Percentiles rank a stretch among this genome's conserved stretches.
Conservation (phyloP, 805 yeast species). For the Kodamaea kakaduensis region DNA sequence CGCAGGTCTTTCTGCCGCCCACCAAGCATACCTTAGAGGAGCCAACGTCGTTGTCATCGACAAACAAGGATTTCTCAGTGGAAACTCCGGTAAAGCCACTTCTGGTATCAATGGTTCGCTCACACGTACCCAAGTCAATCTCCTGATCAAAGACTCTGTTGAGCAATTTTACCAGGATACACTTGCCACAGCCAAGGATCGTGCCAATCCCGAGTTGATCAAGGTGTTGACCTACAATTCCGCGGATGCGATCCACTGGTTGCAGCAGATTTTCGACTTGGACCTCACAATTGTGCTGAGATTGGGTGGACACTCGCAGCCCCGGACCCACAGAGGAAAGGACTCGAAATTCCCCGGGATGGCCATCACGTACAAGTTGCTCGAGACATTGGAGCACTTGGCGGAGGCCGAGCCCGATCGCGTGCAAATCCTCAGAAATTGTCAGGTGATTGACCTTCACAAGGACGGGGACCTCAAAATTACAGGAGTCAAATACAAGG, state of each 20-base stretch:
- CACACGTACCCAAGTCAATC: conserved; percentile 54
- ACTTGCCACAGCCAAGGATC: conserved; percentile 56
- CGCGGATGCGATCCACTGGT: conserved; percentile 68
- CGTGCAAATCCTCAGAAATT: conserved; percentile 20
- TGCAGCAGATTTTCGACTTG: conserved; percentile 56
- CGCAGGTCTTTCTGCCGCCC: conserved; percentile 62
- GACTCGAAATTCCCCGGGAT: conserved; percentile 63
- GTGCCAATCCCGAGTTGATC: conserved; percentile 58
- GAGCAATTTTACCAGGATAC: conserved; percentile 65
- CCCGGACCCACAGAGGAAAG: conserved; percentile 78
- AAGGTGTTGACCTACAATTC: conserved; percentile 58
- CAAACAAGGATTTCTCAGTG: conserved; percentile 58
- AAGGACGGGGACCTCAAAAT: conserved; percentile 25
- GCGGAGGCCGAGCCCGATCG: conserved; percentile 43
- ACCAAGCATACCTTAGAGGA: conserved; percentile 51
- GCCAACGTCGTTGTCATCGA: conserved; percentile 52
- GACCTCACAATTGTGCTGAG: conserved; percentile 68
- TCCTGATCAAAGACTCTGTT: conserved; percentile 51
- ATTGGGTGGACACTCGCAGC: conserved; percentile 77
- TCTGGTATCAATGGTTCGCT: conserved; percentile 72
- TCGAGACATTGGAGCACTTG: conserved; percentile 47
- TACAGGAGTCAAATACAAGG: conserved; percentile 29
- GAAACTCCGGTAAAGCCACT: conserved; percentile 65
- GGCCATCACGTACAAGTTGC: conserved; percentile 55
- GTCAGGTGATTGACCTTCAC: conserved; percentile 38